Percentiles rank a stretch among this genome's conserved stretches.
phyloP scores from a whole-genome alignment of 2,329 filamentous ascomycete species.

The Pseudofabraea citricarpa region DNA sequence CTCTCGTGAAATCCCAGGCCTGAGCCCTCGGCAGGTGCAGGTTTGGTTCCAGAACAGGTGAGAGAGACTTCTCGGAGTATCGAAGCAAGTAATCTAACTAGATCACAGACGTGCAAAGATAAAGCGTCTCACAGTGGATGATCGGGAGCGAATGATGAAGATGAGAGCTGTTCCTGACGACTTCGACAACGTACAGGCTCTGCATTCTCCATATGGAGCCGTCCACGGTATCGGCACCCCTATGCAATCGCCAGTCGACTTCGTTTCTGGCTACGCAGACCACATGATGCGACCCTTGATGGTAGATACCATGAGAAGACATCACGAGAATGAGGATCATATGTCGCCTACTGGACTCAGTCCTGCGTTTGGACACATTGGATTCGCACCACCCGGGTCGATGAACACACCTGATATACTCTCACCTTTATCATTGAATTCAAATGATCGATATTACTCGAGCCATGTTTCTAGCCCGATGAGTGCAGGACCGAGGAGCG shows the following conservation, averaged over 20 bases:
- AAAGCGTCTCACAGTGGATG: constrained; percentile 65
- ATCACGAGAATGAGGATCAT: constrained; percentile 55
- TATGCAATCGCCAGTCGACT: constrained; percentile 28
- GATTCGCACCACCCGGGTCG: constrained; percentile 51
- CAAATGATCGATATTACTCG: constrained; percentile 51
- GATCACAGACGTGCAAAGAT: constrained; percentile 59
- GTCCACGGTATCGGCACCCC: constrained; percentile 28
- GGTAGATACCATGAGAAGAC: constrained; percentile 60
- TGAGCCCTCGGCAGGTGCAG: constrained; percentile 90
- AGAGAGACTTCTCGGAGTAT: constrained; percentile 21
- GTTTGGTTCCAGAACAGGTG: constrained; percentile 99
- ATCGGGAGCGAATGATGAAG: constrained; percentile 66
- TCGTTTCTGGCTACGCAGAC: constrained; percentile 45
- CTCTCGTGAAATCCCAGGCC: constrained; percentile 82
- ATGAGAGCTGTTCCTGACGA: constrained; percentile 68
- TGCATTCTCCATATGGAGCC: constrained; percentile 64
- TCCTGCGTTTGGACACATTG: constrained; percentile 62
- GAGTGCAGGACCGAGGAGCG: constrained; percentile 42
- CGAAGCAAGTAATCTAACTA: constrained; percentile 7
- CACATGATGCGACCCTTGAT: constrained; percentile 58
- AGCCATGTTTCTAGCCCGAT: constrained; percentile 43
- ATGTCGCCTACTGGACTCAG: constrained; percentile 63
- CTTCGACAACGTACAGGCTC: constrained; percentile 65
- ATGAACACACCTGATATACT: constrained; percentile 50
- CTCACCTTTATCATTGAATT: constrained; percentile 51